These are phyloP conservation scores for Apiospora kogelbergensis DNA, from an alignment of 2,329 filamentous ascomycete species.

Conservation along the genomic window DNA sequence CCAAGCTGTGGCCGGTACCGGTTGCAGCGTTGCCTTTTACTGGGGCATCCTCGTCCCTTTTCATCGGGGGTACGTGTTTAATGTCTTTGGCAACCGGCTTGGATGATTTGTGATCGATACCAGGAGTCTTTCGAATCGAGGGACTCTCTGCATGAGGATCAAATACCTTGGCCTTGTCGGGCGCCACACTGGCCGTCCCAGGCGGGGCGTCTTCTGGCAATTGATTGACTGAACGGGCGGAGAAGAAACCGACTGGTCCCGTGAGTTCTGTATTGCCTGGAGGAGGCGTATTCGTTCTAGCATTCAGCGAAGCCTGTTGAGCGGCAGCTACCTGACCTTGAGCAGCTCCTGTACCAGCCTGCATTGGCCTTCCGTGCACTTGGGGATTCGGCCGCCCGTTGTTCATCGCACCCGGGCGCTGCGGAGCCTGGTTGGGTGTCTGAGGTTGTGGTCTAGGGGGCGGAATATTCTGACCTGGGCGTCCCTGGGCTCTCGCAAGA, in stretches of 20 bases:
- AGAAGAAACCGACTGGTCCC: constrained; percentile 65
- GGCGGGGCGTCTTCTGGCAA: constrained; percentile 49
- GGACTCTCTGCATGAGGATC: constrained; percentile 77
- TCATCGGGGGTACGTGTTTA: constrained; percentile 48
- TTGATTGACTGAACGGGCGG: constrained; percentile 63
- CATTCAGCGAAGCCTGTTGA: constrained; percentile 25
- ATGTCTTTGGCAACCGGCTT: constrained; percentile 65
- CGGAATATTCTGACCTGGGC: constrained; percentile 7
- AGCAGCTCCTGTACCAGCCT: constrained; percentile 9
- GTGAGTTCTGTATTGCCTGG: constrained; percentile 26
- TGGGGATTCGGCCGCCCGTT: constrained; percentile 25
- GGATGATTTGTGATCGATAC: constrained; percentile 78
- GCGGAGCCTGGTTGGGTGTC: constrained; percentile 33
- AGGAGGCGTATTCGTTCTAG: constrained; percentile 30
- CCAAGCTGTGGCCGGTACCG: not conserved
- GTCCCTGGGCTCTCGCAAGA: constrained; percentile 29
- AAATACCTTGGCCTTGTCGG: constrained; percentile 56
- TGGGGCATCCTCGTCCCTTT: constrained; percentile 29
- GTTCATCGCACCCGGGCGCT: constrained; percentile 24
- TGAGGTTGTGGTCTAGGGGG: constrained; percentile 32
- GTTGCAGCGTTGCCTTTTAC: constrained; percentile 22
- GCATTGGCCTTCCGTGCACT: not conserved
- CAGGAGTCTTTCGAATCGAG: constrained; percentile 85
- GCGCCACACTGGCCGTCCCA: constrained; percentile 41
- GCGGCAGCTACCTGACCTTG: constrained; percentile 13